Percentiles rank a stretch among this genome's conserved stretches.
phyloP scores from a whole-genome alignment of 176 grass and related monocot genomes.

The maize (Zea mays) region Zm-B73-REFERENCE-NAM-5.0 NC_050105.1:1261501-1262000 shows the following conservation, averaged over 20 bases:
- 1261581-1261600: conserved; percentile 62
- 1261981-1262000: not conserved
- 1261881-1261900: conserved; percentile 90
- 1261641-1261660: conserved; percentile 86
- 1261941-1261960: not conserved
- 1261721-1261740: conserved; percentile 85
- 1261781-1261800: conserved; percentile 86
- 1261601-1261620: conserved; percentile 93
- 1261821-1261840: conserved; percentile 92
- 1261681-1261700: conserved; percentile 33
- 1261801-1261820: conserved; percentile 72
- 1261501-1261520: conserved; percentile 63
- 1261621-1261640: conserved; percentile 72
- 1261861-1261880: conserved; percentile 90
- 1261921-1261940: conserved; percentile 51
- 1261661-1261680: conserved; percentile 49
- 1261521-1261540: conserved; percentile 70
- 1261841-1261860: conserved; percentile 86
- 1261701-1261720: conserved; percentile 72
- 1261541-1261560: conserved; percentile 88
- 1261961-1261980: not conserved
- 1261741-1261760: conserved; percentile 87
- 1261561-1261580: conserved; percentile 87
- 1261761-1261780: conserved; percentile 92
- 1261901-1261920: conserved; percentile 64